These are phyloP conservation scores for Bretschneidera sinensis DNA, from an alignment of 345 rosid genomes.

Conservation along the genomic window DNA sequence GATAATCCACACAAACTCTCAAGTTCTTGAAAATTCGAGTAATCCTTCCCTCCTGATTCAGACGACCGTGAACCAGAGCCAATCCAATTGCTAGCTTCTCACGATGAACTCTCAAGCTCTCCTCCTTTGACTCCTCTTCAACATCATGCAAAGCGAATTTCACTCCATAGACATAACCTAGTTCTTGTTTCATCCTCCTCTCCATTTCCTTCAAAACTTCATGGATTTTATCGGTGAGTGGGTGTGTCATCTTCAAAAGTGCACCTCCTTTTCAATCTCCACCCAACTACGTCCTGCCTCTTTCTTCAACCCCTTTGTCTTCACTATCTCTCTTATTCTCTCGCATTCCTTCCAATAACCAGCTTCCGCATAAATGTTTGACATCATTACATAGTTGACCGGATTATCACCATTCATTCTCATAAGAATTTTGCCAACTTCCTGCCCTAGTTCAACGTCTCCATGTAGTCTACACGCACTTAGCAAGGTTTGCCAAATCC, in stretches of 20 bases:
- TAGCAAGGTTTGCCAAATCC: constrained; percentile 90
- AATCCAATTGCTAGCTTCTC: constrained; percentile 85
- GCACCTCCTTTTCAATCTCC: constrained; percentile 60
- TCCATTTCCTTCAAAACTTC: constrained; percentile 56
- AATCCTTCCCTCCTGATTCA: constrained; percentile 31
- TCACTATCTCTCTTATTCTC: constrained; percentile 46
- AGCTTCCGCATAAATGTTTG: constrained; percentile 71
- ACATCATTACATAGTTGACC: constrained; percentile 75
- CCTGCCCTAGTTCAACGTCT: constrained; percentile 54
- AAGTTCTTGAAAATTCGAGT: constrained; percentile 75
- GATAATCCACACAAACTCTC: constrained; percentile 74
- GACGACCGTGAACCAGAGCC: constrained; percentile 48
- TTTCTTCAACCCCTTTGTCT: constrained; percentile 54
- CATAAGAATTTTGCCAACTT: constrained; percentile 59
- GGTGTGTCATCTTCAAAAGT: constrained; percentile 59
- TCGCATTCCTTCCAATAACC: constrained; percentile 66
- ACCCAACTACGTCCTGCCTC: constrained; percentile 88
- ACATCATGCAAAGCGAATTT: constrained; percentile 58
- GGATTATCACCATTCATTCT: constrained; percentile 56
- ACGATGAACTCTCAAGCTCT: constrained; percentile 73
- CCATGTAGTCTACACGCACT: constrained; percentile 79
- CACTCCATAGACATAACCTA: constrained; percentile 50
- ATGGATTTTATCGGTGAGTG: constrained; percentile 39
- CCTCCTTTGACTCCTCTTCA: constrained; percentile 75
- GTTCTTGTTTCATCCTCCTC: constrained; percentile 58